Evolutionary conservation across 2,329 filamentous ascomycete species (phyloP), one percentile per base, ranked within the genome.

Genomic region (Ceratocystis alfenasii): DNA sequence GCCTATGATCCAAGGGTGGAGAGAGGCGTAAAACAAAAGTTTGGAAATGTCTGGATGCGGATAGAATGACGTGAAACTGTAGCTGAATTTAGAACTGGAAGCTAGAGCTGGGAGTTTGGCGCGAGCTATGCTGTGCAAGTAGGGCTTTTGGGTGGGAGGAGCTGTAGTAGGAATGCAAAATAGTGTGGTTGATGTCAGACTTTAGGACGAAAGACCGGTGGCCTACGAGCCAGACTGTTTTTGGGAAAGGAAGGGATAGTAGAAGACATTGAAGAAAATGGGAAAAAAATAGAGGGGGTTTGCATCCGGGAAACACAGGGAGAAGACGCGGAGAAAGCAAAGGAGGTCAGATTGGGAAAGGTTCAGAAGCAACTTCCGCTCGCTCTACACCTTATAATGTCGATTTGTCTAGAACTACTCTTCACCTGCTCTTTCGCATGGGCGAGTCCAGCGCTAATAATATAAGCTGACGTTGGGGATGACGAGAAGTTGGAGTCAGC

Each of bases 11-110:
- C 28, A 59, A 36, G 28, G 30, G 28, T n/a, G 53, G 53, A n/a
- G 17, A 57, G 53, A 28, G 48, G 48, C 48, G 48, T 28, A 25
- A 53, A 53, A 10, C 22, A 25, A 28, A 28, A 30, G 28, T 1
- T 36, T 59, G 28, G 55, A 59, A n/a, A 36, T 59, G 55, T 59
- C 55, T 59, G 55, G 55, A 59, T 59, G 55, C 55, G 55, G 25
- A 30, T 30, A n/a, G 30, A 36, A 59, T 59, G 55, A 36, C 55
- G 55, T 59, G 55, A 59, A 30, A n/a, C 2, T 59, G 36, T 41
- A 41, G 36, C 36, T 41, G 36, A 4, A 36, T 10, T 12, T 10
- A 36, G 53, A 57, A 15, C 17, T n/a, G 28, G 25, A n/a, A 17
- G 17, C 17, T 33, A 28, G 15, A 30, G 53, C 53, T 10, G 17